A percentile compares a stretch with the other conserved stretches of the same genome.
Evolutionary conservation across 225 moss, liverwort and hornwort species (phyloP).

Genomic region (Pleurozium schreberi): DNA sequence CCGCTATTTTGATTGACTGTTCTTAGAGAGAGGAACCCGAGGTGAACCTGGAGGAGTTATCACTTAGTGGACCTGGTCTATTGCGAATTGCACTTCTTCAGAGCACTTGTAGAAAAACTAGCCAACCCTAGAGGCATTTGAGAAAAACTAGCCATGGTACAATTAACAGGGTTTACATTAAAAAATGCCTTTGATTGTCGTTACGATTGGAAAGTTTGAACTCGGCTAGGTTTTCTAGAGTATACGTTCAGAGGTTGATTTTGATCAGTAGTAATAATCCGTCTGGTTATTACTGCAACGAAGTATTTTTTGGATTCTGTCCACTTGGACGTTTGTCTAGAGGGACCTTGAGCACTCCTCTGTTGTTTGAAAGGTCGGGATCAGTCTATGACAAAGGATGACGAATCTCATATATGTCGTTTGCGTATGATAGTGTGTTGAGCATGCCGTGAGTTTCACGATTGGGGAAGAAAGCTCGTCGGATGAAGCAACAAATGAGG

Average conservation of each 20-base stretch:
- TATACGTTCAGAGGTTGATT: background rate
- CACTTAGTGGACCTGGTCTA: background rate
- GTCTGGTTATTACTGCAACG: background rate
- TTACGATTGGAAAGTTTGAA: background rate
- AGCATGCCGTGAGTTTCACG: slow-evolving; percentile 59
- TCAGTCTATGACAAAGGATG: background rate
- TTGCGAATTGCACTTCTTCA: background rate
- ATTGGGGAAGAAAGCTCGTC: slow-evolving; percentile 12
- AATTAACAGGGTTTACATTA: background rate
- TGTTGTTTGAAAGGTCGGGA: background rate
- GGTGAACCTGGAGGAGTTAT: background rate
- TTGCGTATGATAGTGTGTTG: slow-evolving; percentile 61
- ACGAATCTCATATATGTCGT: slow-evolving; percentile 4
- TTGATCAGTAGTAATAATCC: background rate
- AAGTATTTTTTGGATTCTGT: background rate
- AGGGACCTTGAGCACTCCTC: background rate
- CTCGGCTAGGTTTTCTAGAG: background rate
- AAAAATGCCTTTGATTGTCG: background rate
- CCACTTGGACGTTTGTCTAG: background rate
- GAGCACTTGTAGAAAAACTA: background rate
- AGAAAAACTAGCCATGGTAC: background rate
- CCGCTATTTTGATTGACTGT: background rate
- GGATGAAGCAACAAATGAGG: slow-evolving; percentile 6
- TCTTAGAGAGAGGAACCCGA: background rate
- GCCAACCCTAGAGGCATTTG: background rate